Conservation (phyloP, 306 rosid species). For the Alnus glutinosa region DNA sequence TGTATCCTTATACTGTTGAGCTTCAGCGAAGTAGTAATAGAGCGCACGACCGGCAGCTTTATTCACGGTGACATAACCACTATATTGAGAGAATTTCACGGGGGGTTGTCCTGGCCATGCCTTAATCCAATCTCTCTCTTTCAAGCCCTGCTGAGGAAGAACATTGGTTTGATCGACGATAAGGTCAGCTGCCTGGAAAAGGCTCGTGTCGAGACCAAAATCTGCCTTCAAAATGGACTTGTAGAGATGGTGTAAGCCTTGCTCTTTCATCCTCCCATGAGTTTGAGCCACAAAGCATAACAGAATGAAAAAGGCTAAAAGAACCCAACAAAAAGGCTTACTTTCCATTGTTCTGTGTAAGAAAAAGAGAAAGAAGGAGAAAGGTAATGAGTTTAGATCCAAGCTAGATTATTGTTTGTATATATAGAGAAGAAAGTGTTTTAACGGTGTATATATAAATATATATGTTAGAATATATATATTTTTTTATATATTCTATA, state of each 20-base stretch:
- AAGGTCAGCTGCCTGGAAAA: constrained; percentile 34
- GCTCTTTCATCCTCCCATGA: constrained; percentile 47
- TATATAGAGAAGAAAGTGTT: background rate
- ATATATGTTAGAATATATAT: too few relatives aligned
- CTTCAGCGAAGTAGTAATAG: constrained; percentile 80
- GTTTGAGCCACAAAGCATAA: constrained; percentile 36
- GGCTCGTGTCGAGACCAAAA: constrained; percentile 40
- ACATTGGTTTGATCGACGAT: constrained; percentile 7
- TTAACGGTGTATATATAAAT: background rate
- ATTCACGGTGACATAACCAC: constrained; percentile 80
- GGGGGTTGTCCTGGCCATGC: constrained; percentile 80
- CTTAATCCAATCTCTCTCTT: constrained; percentile 61
- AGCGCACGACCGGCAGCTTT: constrained; percentile 64
- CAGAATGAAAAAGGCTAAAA: constrained; percentile 13
- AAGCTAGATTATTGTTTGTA: background rate
- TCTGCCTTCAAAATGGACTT: constrained; percentile 29
- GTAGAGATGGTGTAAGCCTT: constrained; percentile 36
- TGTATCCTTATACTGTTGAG: constrained; percentile 37
- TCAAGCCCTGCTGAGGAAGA: constrained; percentile 52
- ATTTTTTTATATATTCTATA: too few relatives aligned
- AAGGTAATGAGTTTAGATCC: constrained; percentile 8
- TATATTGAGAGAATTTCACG: constrained; percentile 69
- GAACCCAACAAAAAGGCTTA: constrained; percentile 9
- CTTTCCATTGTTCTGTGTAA: constrained; percentile 12
- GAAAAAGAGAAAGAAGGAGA: background rate